Percentiles rank a stretch among this genome's conserved stretches.
Conservation (phyloP, 192 early-diverging fungal species). For the Entomortierella lignicola region DNA sequence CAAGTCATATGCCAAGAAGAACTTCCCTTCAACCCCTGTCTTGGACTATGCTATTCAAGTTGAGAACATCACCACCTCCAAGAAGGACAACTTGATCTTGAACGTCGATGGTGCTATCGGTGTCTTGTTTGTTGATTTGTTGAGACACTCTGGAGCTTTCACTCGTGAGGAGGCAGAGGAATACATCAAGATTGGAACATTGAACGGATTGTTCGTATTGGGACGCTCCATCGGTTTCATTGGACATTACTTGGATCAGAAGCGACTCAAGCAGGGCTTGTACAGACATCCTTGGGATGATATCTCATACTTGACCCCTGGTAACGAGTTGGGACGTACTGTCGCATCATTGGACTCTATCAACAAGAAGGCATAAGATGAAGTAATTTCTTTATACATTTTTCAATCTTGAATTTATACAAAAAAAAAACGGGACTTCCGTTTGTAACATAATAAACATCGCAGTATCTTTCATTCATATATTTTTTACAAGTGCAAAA, state of each 20-base stretch:
- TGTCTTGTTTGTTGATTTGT: constrained; percentile 94
- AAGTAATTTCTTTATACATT: constrained; percentile 1
- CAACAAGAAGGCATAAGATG: constrained; percentile 46
- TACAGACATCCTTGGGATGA: constrained; percentile 99
- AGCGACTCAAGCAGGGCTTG: constrained; percentile 96
- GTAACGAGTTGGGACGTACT: constrained; percentile 58
- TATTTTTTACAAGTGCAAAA: too few relatives aligned
- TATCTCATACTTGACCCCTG: constrained; percentile 85
- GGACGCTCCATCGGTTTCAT: constrained; percentile 97
- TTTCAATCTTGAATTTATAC: too few relatives aligned
- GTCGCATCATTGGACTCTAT: constrained; percentile 47
- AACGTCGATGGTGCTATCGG: constrained; percentile 96
- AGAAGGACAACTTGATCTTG: constrained; percentile 98
- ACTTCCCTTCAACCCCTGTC: constrained; percentile 88
- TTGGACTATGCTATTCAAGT: constrained; percentile 94
- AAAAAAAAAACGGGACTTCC: too few relatives aligned
- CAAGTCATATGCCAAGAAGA: constrained; percentile 88
- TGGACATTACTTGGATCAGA: constrained; percentile 98
- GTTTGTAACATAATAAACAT: too few relatives aligned
- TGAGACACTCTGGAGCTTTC: constrained; percentile 93
- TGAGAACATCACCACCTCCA: constrained; percentile 94
- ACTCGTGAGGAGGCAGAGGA: constrained; percentile 94
- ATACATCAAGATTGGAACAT: constrained; percentile 93
- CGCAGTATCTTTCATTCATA: too few relatives aligned
- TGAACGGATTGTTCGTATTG: constrained; percentile 97